These are phyloP conservation scores for Penicillium sp. DNA, from an alignment of 2,329 filamentous ascomycete species.

Conservation along the genomic window DNA sequence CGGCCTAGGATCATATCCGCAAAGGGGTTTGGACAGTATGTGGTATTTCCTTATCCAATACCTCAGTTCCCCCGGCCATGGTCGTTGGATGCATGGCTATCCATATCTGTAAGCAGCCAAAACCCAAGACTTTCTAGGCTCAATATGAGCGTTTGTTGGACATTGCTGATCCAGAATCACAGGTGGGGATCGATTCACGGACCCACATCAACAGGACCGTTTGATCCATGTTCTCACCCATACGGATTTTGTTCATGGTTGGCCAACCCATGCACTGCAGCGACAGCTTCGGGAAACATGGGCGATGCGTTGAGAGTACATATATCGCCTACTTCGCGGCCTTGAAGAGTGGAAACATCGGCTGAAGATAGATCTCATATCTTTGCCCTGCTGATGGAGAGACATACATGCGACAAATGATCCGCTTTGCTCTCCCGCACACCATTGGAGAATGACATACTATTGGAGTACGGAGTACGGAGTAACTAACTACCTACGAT, in stretches of 20 bases:
- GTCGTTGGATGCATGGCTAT: slow-evolving; percentile 25
- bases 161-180: slow-evolving; percentile 3
- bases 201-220: slow-evolving; percentile 22
- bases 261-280: slow-evolving; percentile 21
- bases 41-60: slow-evolving; percentile 25
- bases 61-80: slow-evolving; percentile 23
- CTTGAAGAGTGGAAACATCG: not conserved
- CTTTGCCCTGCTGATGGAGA: not conserved
- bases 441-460: not conserved
- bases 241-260: slow-evolving; percentile 20
- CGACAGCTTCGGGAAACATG: slow-evolving; percentile 22
- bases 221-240: slow-evolving; percentile 22
- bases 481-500: too few species aligned
- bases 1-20: slow-evolving; percentile 19
- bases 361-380: not conserved
- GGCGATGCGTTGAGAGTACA: slow-evolving; percentile 8
- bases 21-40: slow-evolving; percentile 26
- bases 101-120: slow-evolving; percentile 18
- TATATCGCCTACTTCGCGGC: too few species aligned
- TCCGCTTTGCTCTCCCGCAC: not conserved
- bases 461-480: too few species aligned
- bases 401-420: not conserved
- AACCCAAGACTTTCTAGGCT: not conserved
- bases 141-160: not conserved
- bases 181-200: slow-evolving; percentile 26